Base-by-base conservation (phyloP, 257 asterid genomes). In the Nicotiana paniculata region DNA sequence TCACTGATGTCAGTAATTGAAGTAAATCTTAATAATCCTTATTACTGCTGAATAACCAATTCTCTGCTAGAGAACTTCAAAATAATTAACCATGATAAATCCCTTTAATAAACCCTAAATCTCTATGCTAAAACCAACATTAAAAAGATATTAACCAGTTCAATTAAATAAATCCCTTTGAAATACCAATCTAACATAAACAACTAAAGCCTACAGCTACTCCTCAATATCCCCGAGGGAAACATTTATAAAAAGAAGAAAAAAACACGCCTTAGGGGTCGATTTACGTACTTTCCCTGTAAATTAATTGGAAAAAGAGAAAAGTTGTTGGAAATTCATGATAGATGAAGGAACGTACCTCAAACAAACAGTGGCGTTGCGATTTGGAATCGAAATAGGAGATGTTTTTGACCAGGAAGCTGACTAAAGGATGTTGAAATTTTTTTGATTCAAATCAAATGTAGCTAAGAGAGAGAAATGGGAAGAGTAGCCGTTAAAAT, bases 401-500 rank as follows among this genome's bases (percentile, higher is more conserved):
- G 53, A 48, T 74, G 62, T 24, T 24, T 74, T 48, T 74, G n/a
- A 0, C 11, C 12, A 5, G n/a, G 77, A 43, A 11, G 58, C 77
- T 70, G 33, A 70, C 3, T 70, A 53, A 37, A 37, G 9, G 18
- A 39, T 46, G 12, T 72, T 46, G 37, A 72, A 46, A 0, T 53
- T 55, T 58, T 46, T 57, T 33, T 28, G 55, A 84, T 30, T 48
- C 18, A 53, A 64, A 53, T 48, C 18, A 53, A 64, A 53, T 48
- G 83, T 48, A 70, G 79, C 77, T 65, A 46, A 9, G 69, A 57
- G 30, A 79, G 76, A 33, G 63, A 37, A 33, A 54, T n/a, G 55
- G 54, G 83, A 51, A 76, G 67, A 79, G 59, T 82, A 84, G 87
- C 84, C 84, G 88, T 83, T 81, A 54, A 21, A 51, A 26, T 51